A percentile compares a stretch with the other conserved stretches of the same genome.
Evolutionary conservation across 2,329 filamentous ascomycete species (phyloP).

Genomic region (Alternaria arborescens): DNA sequence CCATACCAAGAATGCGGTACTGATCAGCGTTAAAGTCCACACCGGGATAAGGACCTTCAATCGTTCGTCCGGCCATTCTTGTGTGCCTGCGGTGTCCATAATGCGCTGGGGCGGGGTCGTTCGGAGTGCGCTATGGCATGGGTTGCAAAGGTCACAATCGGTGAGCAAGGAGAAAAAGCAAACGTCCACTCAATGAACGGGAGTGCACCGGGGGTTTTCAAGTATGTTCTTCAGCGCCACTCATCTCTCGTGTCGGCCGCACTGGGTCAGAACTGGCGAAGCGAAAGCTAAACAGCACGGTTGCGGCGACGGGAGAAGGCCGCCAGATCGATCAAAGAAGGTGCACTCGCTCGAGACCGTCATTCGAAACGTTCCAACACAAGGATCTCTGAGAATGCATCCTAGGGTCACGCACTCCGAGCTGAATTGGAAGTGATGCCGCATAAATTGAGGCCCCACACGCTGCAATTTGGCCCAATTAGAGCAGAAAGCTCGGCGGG

Average conservation of each 20-base stretch:
- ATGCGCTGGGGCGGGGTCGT: constrained; percentile 1
- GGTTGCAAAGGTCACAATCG: background rate
- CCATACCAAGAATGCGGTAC: constrained; percentile 35
- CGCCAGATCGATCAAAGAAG: constrained; percentile 16
- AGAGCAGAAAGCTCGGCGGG: background rate
- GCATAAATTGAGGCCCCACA: constrained; percentile 27
- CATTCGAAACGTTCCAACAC: constrained; percentile 15
- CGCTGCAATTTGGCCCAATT: constrained; percentile 11
- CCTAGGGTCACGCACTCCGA: constrained; percentile 8
- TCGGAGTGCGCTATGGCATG: background rate
- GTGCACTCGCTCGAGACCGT: constrained; percentile 6
- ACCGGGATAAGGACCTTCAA: constrained; percentile 31
- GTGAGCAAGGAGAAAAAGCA: constrained; percentile 5
- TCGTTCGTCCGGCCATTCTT: constrained; percentile 36
- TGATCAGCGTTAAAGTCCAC: constrained; percentile 31
- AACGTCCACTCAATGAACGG: constrained; percentile 1
- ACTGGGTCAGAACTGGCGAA: constrained; percentile 6
- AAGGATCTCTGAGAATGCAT: background rate
- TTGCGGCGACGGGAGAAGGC: background rate
- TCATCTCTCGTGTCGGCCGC: constrained; percentile 9
- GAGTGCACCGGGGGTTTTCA: constrained; percentile 9
- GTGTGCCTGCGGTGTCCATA: constrained; percentile 22
- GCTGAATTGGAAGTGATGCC: constrained; percentile 8
- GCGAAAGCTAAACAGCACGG: constrained; percentile 9
- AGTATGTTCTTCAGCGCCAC: constrained; percentile 2